Evolutionary conservation across 2,329 filamentous ascomycete species (phyloP), one percentile per base, ranked within the genome.

Genomic region (Fusarium heterosporum): DNA sequence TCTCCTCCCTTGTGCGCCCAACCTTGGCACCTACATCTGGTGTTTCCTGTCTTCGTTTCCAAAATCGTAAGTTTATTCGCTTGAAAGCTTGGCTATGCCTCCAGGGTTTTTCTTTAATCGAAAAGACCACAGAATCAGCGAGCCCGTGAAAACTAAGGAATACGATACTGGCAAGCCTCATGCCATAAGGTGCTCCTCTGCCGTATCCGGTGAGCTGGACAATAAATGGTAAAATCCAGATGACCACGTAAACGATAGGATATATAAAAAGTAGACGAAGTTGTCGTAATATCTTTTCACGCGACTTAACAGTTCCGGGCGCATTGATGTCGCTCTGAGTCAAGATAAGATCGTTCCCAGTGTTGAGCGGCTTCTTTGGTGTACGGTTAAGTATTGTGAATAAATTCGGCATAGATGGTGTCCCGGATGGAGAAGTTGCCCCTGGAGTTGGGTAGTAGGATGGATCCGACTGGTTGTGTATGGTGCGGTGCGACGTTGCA

Each of bases 251-350:
- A 6, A 91, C 84, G 17, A 90, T 74, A 0, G 92, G 92, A 74
- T 95, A 95, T 46, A 93, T 87, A 77, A 94, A 93, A 17, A 93
- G 82, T 29, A 90, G 84, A 30, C 89, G 86, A 3, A 93, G 82
- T 72, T 93, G 90, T 11, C 89, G 85, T 42, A 86, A 84, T 59
- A 92, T 89, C 58, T 84, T 85, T 16, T 83, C 79, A 13, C 87
- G 83, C 10, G 84, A 75, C 43, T 76, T 72, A 19, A 74, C 62
- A 42, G 81, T 75, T 6, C 73, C 74, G 0, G 73, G 69, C 4
- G 70, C 55, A 49, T 74, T 71, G 12, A 74, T 64, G 54, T 49
- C 54, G 16, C 55, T 51, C 28, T 60, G 58, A 8, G 62, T 49
- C 10, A 72, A 54, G 7, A 68, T 41, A 1, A 57, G 42, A 9